Evolutionary conservation across 805 yeast species (phyloP).

Genomic region (Ogataea siamensis): DNA sequence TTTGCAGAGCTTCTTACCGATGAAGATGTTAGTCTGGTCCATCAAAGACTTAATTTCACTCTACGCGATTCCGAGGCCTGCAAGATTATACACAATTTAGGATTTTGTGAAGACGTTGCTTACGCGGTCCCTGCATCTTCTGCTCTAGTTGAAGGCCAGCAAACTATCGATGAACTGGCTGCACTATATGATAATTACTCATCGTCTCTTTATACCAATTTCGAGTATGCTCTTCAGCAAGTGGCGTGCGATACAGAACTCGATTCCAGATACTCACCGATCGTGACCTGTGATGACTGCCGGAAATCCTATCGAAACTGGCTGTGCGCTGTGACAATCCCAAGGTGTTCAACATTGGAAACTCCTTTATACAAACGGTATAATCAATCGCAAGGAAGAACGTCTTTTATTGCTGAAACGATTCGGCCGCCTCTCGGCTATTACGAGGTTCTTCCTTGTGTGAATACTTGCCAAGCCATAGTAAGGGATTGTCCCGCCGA

Average conservation of each 20-base stretch:
- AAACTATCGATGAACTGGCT: slow-evolving; percentile 37
- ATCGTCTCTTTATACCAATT: slow-evolving; percentile 52
- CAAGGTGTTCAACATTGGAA: slow-evolving; percentile 68
- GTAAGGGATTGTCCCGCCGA: slow-evolving; percentile 81
- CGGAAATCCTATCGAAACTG: slow-evolving; percentile 69
- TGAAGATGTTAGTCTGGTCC: slow-evolving; percentile 61
- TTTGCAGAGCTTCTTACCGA: slow-evolving; percentile 48
- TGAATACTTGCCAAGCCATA: slow-evolving; percentile 72
- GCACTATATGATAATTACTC: slow-evolving; percentile 66
- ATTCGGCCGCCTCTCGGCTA: slow-evolving; percentile 57
- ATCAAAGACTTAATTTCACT: slow-evolving; percentile 52
- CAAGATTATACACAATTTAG: slow-evolving; percentile 67
- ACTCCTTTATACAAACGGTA: slow-evolving; percentile 46
- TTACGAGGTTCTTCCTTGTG: slow-evolving; percentile 84
- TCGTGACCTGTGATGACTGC: slow-evolving; percentile 74
- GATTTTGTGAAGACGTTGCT: slow-evolving; percentile 78
- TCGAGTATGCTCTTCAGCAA: slow-evolving; percentile 72
- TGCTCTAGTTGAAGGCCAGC: slow-evolving; percentile 26
- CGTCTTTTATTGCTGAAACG: slow-evolving; percentile 49
- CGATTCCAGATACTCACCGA: slow-evolving; percentile 70
- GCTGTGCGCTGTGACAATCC: slow-evolving; percentile 87
- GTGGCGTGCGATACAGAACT: slow-evolving; percentile 68
- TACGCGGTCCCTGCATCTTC: slow-evolving; percentile 72
- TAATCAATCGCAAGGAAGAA: slow-evolving; percentile 54
- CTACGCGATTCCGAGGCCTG: slow-evolving; percentile 59